Conservation (phyloP, 2,329 filamentous ascomycete species). For the Calonectria pseudoturangicola region DNA sequence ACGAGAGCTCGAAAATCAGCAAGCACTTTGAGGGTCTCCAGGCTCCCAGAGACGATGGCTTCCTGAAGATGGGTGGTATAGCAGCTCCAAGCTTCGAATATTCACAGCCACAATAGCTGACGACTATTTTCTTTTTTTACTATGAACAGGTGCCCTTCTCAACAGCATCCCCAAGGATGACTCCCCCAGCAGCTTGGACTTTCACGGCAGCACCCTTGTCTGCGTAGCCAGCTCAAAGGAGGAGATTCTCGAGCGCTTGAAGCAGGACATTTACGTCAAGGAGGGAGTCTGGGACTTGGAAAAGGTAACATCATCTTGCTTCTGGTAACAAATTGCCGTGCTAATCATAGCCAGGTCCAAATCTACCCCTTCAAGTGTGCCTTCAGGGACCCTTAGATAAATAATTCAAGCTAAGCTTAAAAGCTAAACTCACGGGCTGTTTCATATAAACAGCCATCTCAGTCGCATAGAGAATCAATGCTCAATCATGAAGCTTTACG, state of each 20-base stretch:
- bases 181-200: slow-evolving; percentile 75
- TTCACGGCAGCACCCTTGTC: slow-evolving; percentile 84
- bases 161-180: slow-evolving; percentile 79
- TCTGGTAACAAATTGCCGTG: background rate
- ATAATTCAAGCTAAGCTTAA: slow-evolving; percentile 1
- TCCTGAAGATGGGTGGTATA: slow-evolving; percentile 79
- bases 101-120: background rate
- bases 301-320: slow-evolving; percentile 67
- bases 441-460: slow-evolving; percentile 8
- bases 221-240: slow-evolving; percentile 80
- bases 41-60: slow-evolving; percentile 71
- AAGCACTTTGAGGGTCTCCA: slow-evolving; percentile 75
- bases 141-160: slow-evolving; percentile 76
- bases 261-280: slow-evolving; percentile 82
- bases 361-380: slow-evolving; percentile 70
- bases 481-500: slow-evolving; percentile 23
- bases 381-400: slow-evolving; percentile 57
- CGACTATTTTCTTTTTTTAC: background rate
- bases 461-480: slow-evolving; percentile 7
- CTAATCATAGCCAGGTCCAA: slow-evolving; percentile 61
- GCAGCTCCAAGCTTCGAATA: slow-evolving; percentile 20
- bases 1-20: slow-evolving; percentile 42
- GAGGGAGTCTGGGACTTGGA: slow-evolving; percentile 88
- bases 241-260: slow-evolving; percentile 79
- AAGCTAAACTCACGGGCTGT: background rate